Conservation (phyloP, 768 basidiomycete genomes). For the Auricularia sp. region DNA sequence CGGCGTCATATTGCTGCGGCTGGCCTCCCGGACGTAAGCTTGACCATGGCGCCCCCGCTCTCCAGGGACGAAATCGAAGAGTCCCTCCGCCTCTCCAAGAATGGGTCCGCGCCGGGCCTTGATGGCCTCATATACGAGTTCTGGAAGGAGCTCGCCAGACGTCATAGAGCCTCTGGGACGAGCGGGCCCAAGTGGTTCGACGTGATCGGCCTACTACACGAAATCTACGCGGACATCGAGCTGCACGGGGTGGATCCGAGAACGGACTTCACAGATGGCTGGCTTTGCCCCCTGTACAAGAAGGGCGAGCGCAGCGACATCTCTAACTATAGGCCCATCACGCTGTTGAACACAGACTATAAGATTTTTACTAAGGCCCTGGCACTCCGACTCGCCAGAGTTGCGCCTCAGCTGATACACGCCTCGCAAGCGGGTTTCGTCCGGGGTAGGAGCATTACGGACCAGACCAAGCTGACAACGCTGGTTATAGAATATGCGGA, state of each 20-base stretch:
- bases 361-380: constrained; percentile 22
- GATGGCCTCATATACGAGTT: constrained; percentile 7
- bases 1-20: no score
- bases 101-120: constrained; percentile 1
- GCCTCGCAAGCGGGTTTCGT: constrained; percentile 32
- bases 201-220: constrained; percentile 14
- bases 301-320: constrained; percentile 15
- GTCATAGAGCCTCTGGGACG: constrained; percentile 5
- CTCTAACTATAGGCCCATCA: constrained; percentile 15
- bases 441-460: constrained; percentile 17
- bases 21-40: no score
- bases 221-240: constrained; percentile 37
- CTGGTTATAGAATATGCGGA: constrained; percentile 9
- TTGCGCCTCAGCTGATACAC: constrained; percentile 17
- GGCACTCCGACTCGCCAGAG: constrained; percentile 9
- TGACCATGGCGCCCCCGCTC: no score
- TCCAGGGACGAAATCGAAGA: background rate
- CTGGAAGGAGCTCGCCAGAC: constrained; percentile 2
- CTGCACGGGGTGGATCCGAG: constrained; percentile 9
- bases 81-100: background rate
- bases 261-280: constrained; percentile 19
- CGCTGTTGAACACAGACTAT: constrained; percentile 22
- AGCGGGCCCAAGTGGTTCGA: background rate
- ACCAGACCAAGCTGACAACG: constrained; percentile 22
- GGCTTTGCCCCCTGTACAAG: constrained; percentile 31